phyloP scores from a whole-genome alignment of 768 basidiomycete genomes.

The Podaxis sp. region DNA sequence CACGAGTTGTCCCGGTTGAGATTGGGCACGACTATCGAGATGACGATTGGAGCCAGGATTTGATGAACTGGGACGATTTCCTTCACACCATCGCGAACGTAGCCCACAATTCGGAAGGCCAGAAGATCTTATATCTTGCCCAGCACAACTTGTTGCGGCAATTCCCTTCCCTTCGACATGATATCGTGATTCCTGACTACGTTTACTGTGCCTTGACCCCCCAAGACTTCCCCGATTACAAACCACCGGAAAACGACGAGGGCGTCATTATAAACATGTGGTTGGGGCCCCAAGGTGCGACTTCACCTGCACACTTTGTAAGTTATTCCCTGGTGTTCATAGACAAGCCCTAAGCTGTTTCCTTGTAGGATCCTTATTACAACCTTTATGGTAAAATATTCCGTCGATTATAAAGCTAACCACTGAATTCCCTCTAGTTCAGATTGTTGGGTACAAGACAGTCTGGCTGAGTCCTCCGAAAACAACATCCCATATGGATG shows the following conservation, averaged over 20 bases:
- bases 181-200: slow-evolving; percentile 87
- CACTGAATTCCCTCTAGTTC: slow-evolving; percentile 48
- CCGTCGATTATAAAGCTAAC: slow-evolving; percentile 9
- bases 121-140: slow-evolving; percentile 72
- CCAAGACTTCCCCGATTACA: slow-evolving; percentile 51
- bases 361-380: slow-evolving; percentile 82
- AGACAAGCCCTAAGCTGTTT: slow-evolving; percentile 9
- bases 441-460: slow-evolving; percentile 86
- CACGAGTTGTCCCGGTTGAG: slow-evolving; percentile 88
- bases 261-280: slow-evolving; percentile 73
- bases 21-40: slow-evolving; percentile 81
- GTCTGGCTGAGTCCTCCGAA: slow-evolving; percentile 88
- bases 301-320: slow-evolving; percentile 90
- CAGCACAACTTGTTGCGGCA: slow-evolving; percentile 87
- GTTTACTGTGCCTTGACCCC: slow-evolving; percentile 64
- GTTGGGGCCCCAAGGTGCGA: slow-evolving; percentile 77
- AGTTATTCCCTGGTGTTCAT: slow-evolving; percentile 17
- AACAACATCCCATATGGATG: slow-evolving; percentile 57
- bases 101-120: slow-evolving; percentile 12
- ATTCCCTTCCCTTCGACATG: slow-evolving; percentile 74
- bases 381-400: slow-evolving; percentile 75
- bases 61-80: slow-evolving; percentile 81
- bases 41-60: slow-evolving; percentile 76
- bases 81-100: slow-evolving; percentile 30
- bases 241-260: slow-evolving; percentile 65